Evolutionary conservation across 2,329 filamentous ascomycete genomes (phyloP).

Genomic region (Aspergillus persii): DNA sequence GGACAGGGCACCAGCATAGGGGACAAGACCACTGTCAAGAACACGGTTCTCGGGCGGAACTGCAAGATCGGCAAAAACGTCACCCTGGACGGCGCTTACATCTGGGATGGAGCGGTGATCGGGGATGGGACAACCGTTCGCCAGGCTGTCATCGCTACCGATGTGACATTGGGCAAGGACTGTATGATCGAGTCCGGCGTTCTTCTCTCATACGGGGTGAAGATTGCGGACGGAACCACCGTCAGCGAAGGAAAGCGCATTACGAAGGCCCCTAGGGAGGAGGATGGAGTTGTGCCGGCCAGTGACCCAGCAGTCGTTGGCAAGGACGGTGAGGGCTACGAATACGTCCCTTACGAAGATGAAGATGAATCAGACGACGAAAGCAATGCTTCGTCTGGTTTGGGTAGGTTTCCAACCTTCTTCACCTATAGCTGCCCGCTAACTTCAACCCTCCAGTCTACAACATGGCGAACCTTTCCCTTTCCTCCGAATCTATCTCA

Average conservation of each 20-base stretch:
- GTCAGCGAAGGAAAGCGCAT: constrained; percentile 43
- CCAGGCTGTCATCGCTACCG: constrained; percentile 73
- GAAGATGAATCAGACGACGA: constrained; percentile 65
- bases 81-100: constrained; percentile 71
- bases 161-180: constrained; percentile 67
- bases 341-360: constrained; percentile 65
- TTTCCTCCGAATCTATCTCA: constrained; percentile 58
- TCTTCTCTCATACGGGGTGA: constrained; percentile 76
- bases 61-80: constrained; percentile 88
- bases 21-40: constrained; percentile 65
- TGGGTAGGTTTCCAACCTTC: constrained; percentile 27
- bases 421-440: constrained; percentile 8
- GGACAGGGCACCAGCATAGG: constrained; percentile 75
- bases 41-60: constrained; percentile 77
- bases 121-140: constrained; percentile 70
- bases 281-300: constrained; percentile 40
- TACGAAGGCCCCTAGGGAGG: constrained; percentile 46
- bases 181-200: constrained; percentile 69
- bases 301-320: constrained; percentile 58
- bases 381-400: constrained; percentile 52
- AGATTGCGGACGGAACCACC: constrained; percentile 61
- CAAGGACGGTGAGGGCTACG: constrained; percentile 58
- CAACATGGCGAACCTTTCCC: constrained; percentile 47
- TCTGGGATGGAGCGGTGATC: constrained; percentile 83
- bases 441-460: constrained; percentile 41